Base-by-base conservation (phyloP, 2,329 filamentous ascomycete species). In the Sporothrix brunneoviolacea region DNA sequence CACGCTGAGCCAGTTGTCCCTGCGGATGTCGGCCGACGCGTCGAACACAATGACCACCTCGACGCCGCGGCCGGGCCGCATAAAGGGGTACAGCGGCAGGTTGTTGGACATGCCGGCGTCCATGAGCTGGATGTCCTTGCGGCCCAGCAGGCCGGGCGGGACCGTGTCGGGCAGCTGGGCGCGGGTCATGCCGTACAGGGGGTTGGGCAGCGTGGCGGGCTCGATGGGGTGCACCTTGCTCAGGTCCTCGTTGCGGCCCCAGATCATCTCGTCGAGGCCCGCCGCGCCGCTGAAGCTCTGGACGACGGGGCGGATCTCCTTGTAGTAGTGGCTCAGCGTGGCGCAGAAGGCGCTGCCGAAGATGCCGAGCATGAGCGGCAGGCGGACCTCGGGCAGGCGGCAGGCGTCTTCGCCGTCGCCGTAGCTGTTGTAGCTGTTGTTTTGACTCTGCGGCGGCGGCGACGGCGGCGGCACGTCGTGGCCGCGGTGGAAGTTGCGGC, bases 101-200 rank as follows among this genome's bases (percentile, higher is more conserved):
- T 98, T 98, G 65, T 98, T 97, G 57, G 88, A 94, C 93, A 98
- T 98, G 45, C 93, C 93, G 2, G 93, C 91, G 65, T 98, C 93
- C 91, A 96, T 97, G 15, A 91, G 76, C 57, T 88, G 84, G 16
- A 91, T 75, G 64, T 95, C 85, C 39, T 83, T 75, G 13, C 75
- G 76, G 16, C 80, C 73, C 60, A 87, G 83, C 35, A 95, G 80
- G 52, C 81, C 89, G 28, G 84, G 79, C 0, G 93, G 90, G n/a
- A 85, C 86, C 0, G 88, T 87, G 1, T 79, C 68, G 1, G 89
- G 86, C 7, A 98, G 73, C 54, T 80, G 75, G 12, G 80, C 27
- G n/a, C 28, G 83, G 59, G 86, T 77, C 83, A 98, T 86, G 8
- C 86, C 87, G 54, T 89, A 82, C 0, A 84, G 84, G 62, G 86